Evolutionary conservation across 495 filamentous ascomycete species (phyloP), one percentile per base, ranked within the genome.

Genomic region (Neurospora intermedia): DNA sequence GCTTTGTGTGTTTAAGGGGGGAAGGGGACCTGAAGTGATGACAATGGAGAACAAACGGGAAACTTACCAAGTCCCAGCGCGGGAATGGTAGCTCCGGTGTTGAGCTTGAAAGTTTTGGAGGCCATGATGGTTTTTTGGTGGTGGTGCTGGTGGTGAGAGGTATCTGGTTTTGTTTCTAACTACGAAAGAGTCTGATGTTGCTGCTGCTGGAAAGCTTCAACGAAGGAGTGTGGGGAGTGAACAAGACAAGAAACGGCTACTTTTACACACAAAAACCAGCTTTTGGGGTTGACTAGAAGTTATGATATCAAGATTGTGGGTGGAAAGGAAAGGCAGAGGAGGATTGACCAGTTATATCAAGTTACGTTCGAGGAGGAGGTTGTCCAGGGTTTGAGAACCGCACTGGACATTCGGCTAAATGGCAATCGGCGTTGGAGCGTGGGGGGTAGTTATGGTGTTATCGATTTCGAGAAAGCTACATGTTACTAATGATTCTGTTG

Each of bases 81-180:
- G 40, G 93, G 93, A 78, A 96, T 94, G 73, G 88, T 83, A 45
- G 87, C 85, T 72, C 92, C 92, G 43, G 87, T 94, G 84, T 94
- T 96, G 76, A 96, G 88, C 77, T 89, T 91, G 82, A 90, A 91
- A 27, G 80, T 79, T 43, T 84, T 83, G 73, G 79, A 80, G 71
- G 85, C 80, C 86, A 88, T 88, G 43, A 59, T 83, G 59, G 41
- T 23, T 2, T 23, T 2, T 39, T 27, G 10, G 46, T 38, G 18
- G 3, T 39, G 39, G 39, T 39, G 39, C 6, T 45, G 69, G 23
- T 43, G 0, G 74, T 71, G 48, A 73, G 48, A 73, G 69, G 6
- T 59, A 4, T 27, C 10, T 59, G 2, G 5, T 27, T 5, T 11
- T 59, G 48, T 15, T 31, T 1, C 13, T 18, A 66, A 18, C 7